Evolutionary conservation across 176 grass and related monocot species (phyloP).

Genomic region (Panicum miliaceum): DNA sequence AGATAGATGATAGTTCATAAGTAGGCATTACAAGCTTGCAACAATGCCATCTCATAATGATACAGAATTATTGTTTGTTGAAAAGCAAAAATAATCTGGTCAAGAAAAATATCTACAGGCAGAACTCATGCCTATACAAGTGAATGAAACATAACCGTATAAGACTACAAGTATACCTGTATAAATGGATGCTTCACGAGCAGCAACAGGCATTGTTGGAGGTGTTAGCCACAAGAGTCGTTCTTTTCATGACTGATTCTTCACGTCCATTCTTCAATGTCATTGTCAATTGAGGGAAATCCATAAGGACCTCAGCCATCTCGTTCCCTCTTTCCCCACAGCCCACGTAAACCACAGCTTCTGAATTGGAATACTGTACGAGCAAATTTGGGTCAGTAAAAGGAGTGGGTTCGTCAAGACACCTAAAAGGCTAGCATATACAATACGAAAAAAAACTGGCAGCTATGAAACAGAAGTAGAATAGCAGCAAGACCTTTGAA

Average conservation of each 20-base stretch:
- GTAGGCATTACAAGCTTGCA: constrained; percentile 6
- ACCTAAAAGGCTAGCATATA: constrained; percentile 10
- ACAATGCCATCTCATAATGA: neutral
- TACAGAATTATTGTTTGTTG: neutral
- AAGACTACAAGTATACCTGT: constrained; percentile 51
- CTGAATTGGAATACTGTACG: constrained; percentile 88
- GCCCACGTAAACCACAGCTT: constrained; percentile 85
- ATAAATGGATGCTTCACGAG: constrained; percentile 96
- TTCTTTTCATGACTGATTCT: constrained; percentile 95
- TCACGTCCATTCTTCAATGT: constrained; percentile 86
- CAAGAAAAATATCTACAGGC: neutral
- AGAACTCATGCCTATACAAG: neutral
- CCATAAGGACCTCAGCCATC: constrained; percentile 97
- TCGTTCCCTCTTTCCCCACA: constrained; percentile 94
- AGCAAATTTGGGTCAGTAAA: constrained; percentile 33
- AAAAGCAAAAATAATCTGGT: neutral
- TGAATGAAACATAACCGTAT: constrained; percentile 10
- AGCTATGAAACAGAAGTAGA: constrained; percentile 21
- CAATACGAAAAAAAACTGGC: neutral
- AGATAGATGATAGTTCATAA: neutral
- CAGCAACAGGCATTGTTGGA: constrained; percentile 98
- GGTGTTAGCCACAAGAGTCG: constrained; percentile 92
- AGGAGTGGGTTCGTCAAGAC: neutral
- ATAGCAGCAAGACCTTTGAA: constrained; percentile 55
- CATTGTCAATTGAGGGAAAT: constrained; percentile 96